Evolutionary conservation across 768 basidiomycete species (phyloP).

Genomic region (Amanita molliuscula): DNA sequence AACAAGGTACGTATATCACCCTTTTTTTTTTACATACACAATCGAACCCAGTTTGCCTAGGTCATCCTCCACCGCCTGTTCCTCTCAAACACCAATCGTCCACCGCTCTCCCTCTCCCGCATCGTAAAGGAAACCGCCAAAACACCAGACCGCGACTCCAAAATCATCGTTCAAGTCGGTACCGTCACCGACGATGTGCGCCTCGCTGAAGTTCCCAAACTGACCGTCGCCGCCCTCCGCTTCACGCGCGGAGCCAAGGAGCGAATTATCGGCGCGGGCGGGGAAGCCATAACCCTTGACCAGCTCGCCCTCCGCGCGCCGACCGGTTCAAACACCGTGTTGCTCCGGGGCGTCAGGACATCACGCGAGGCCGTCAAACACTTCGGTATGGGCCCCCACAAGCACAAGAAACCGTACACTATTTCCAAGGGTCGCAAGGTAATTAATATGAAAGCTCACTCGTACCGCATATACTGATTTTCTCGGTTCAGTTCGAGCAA

Average conservation of each 20-base stretch:
- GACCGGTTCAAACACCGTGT: conserved; percentile 89
- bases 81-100: conserved; percentile 95
- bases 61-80: conserved; percentile 94
- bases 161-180: conserved; percentile 84
- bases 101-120: conserved; percentile 90
- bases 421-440: conserved; percentile 95
- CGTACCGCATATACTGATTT: conserved; percentile 4
- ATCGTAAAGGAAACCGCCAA: conserved; percentile 75
- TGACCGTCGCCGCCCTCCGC: conserved; percentile 87
- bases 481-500: conserved; percentile 68
- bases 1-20: conserved; percentile 62
- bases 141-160: conserved; percentile 56
- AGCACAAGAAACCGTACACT: conserved; percentile 97
- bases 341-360: conserved; percentile 89
- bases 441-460: neutral
- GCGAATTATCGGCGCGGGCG: conserved; percentile 91
- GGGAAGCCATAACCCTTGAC: conserved; percentile 91
- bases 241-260: conserved; percentile 92
- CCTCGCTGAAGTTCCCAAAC: conserved; percentile 74
- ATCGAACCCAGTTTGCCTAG: conserved; percentile 23
- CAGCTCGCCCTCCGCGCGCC: conserved; percentile 93
- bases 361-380: conserved; percentile 93
- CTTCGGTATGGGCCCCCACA: conserved; percentile 98
- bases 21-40: neutral
- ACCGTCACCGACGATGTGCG: conserved; percentile 96